Base-by-base conservation (phyloP, 345 rosid species). In the Brassica napus region DNA sequence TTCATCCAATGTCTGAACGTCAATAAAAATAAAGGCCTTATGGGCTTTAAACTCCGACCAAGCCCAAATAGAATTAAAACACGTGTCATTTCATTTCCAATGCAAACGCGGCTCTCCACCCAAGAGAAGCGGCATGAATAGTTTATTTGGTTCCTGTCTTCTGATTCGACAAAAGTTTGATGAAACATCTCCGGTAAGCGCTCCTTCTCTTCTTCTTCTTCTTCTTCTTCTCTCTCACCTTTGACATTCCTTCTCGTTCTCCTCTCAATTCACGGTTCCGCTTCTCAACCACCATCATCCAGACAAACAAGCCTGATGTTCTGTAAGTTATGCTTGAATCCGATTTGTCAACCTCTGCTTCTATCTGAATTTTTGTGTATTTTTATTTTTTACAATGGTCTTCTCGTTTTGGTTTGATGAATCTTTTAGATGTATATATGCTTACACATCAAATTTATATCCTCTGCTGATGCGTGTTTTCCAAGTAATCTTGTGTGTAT, bases 141-240 rank as follows among this genome's bases (percentile, higher is more conserved):
- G 82, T 79, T 79, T 67, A 66, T 57, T 70, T n/a, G 34, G 60
- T 55, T 64, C 5, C 8, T 18, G 24, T 77, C 49, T 65, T 55
- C 60, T 63, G 32, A 69, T 44, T 77, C 75, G 62, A 49, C 68
- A 60, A 66, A 69, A 66, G 47, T 12, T 4, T 65, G 34, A 73
- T 74, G 79, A 63, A 60, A 54, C 61, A 69, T 69, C 71, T 61
- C 65, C 82, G 78, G 39, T 74, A 68, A 68, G 75, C 63, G 79
- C 79, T 69, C 79, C 42, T 80, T 76, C 83, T 74, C 59, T 26
- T 47, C 72, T 35, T 68, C 59, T 34, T 24, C 59, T 34, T 24
- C 23, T 8, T 61, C 44, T 24, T 69, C 35, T 30, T 67, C 64
- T 44, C 62, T 42, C 35, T 39, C 39, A 42, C 69, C 62, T 65